phyloP scores from a whole-genome alignment of 768 basidiomycete species.

The Mycena latifolia region DNA sequence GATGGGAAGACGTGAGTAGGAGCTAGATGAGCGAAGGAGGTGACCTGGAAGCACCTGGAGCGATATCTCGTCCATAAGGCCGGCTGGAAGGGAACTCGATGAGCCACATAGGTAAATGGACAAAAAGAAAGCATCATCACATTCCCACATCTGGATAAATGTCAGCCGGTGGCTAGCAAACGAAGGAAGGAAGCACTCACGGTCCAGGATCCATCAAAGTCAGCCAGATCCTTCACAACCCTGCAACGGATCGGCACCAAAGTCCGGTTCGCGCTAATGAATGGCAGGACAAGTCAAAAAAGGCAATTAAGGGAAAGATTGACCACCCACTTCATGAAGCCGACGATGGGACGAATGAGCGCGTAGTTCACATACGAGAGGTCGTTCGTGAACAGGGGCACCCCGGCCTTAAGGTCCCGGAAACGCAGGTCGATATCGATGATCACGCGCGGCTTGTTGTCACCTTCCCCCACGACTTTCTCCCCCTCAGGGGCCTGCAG shows the following conservation, averaged over 20 bases:
- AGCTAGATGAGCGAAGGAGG: neutral
- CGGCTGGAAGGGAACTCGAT: conserved; percentile 65
- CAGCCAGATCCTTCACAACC: conserved; percentile 83
- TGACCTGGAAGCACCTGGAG: conserved; percentile 66
- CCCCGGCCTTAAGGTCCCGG: conserved; percentile 93
- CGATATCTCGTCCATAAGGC: conserved; percentile 92
- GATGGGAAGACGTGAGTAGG: neutral
- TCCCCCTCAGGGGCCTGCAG: conserved; percentile 71
- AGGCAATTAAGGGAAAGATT: conserved; percentile 1
- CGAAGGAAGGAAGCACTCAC: conserved; percentile 59
- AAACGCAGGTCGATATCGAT: conserved; percentile 97
- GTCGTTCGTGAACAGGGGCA: conserved; percentile 92
- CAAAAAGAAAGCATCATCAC: conserved; percentile 57
- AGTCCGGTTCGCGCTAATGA: conserved; percentile 87
- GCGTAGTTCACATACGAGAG: conserved; percentile 94
- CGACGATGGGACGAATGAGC: conserved; percentile 94
- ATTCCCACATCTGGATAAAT: conserved; percentile 86
- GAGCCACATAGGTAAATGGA: conserved; percentile 32
- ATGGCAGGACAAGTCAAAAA: conserved; percentile 24
- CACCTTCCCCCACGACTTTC: conserved; percentile 44
- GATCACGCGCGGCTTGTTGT: conserved; percentile 65
- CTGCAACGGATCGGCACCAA: conserved; percentile 94
- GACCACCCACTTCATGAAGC: conserved; percentile 92
- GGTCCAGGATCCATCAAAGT: conserved; percentile 98
- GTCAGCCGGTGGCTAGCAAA: conserved; percentile 33